Evolutionary conservation across 495 filamentous ascomycete genomes (phyloP), one percentile per base, ranked within the genome.

Genomic region (Penicillium canariense): DNA sequence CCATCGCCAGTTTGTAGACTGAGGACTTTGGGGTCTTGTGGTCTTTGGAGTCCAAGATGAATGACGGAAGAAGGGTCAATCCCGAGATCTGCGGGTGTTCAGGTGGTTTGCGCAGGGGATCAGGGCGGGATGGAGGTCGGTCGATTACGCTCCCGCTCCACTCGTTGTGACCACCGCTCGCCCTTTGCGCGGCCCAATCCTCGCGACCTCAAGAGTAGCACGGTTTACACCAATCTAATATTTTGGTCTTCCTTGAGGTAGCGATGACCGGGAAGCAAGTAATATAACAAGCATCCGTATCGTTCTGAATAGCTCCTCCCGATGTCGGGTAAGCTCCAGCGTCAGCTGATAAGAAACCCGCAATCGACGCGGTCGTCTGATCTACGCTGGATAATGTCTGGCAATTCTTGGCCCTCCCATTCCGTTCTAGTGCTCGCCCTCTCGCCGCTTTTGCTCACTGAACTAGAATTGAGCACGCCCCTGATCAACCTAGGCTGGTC

Each of bases 1-100:
- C 66, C 75, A 78, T 78, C 68, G 68, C 68, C 66, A 56, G 60
- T 0, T 35, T 6, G 43, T 15, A n/a, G 14, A 30, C 14, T 2
- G 30, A 31, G 20, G 30, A 6, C 30, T 32, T 11, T 25, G 14
- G 27, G 32, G 17, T 22, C 34, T 23, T 11, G 18, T n/a, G 4
- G 46, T 5, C 20, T 48, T 11, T 28, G 9, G 31, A 39, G 20
- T 31, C 22, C 4, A 18, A 17, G 9, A 36, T 49, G 7, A 23
- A 52, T n/a, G 46, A 52, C 25, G 32, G 28, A 36, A 48, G 31
- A 42, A 43, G 14, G 14, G 28, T 12, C 53, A 56, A 56, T 44
- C 36, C 30, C 48, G 53, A 17, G 43, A 46, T 46, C 31, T 44
- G 53, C 11, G 40, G 36, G 43, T 56, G 48, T 48, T 40, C 36